phyloP scores from a whole-genome alignment of 805 yeast genomes.

The Candida andamanensis region DNA sequence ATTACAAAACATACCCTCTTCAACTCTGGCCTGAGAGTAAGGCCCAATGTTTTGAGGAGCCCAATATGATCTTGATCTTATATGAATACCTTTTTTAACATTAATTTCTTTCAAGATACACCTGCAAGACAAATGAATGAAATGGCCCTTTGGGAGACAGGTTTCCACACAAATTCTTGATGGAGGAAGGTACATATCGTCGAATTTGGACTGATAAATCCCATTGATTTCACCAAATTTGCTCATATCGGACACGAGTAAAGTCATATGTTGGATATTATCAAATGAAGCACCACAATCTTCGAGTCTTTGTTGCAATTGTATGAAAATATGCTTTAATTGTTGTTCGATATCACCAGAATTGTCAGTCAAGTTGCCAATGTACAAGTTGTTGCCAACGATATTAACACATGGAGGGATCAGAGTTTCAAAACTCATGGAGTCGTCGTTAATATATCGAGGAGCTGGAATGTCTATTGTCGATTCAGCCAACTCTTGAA shows the following conservation, averaged over 20 bases:
- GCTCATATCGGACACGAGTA: slow-evolving; percentile 60
- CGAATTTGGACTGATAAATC: slow-evolving; percentile 54
- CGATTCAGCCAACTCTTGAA: slow-evolving; percentile 7
- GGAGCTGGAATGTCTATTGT: too few species aligned
- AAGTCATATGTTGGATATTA: slow-evolving; percentile 54
- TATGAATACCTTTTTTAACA: slow-evolving; percentile 70
- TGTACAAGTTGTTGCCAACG: slow-evolving; percentile 11
- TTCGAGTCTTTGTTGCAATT: slow-evolving; percentile 31
- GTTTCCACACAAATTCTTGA: slow-evolving; percentile 83
- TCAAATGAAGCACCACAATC: slow-evolving; percentile 29
- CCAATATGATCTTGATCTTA: slow-evolving; percentile 93
- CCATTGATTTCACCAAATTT: slow-evolving; percentile 58
- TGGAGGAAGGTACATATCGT: slow-evolving; percentile 65
- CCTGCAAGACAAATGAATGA: slow-evolving; percentile 58
- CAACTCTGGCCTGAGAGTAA: slow-evolving; percentile 77
- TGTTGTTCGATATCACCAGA: slow-evolving; percentile 32
- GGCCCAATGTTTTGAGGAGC: slow-evolving; percentile 99
- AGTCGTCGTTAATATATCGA: not conserved
- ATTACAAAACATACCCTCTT: slow-evolving; percentile 31
- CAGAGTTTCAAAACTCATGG: not conserved
- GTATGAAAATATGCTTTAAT: slow-evolving; percentile 43
- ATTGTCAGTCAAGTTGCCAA: slow-evolving; percentile 25
- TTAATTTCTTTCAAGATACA: slow-evolving; percentile 28
- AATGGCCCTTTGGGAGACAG: slow-evolving; percentile 26
- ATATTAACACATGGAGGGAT: too few species aligned